Percentiles rank a stretch among this genome's conserved stretches.
phyloP scores from a whole-genome alignment of 169 alveolate species.

The Plasmodium sp. region DNA sequence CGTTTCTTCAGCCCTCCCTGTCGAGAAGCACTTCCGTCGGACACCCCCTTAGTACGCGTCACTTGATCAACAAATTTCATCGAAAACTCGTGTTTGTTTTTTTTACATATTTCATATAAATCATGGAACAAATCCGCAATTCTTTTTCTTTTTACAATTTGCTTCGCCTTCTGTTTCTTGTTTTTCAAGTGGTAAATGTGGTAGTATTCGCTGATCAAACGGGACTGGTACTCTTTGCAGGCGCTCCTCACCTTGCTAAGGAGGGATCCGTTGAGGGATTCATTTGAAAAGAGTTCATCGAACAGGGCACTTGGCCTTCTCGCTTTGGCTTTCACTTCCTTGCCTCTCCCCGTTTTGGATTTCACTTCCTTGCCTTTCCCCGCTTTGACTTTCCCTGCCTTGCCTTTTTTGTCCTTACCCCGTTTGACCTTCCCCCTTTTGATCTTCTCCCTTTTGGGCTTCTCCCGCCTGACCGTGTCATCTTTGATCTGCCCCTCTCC shows the following conservation, averaged over 20 bases:
- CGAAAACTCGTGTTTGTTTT: not conserved
- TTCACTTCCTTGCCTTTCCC: not conserved
- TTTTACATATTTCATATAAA: constrained; percentile 18
- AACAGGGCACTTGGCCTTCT: not conserved
- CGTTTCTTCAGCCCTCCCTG: not conserved
- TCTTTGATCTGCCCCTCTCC: not conserved
- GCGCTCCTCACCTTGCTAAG: not conserved
- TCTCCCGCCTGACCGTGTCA: not conserved
- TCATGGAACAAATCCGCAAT: not conserved
- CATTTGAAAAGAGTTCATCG: not conserved
- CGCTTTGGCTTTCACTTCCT: not conserved
- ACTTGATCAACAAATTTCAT: constrained; percentile 17
- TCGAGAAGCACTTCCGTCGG: not conserved
- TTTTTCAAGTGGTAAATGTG: not conserved
- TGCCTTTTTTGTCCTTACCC: not conserved
- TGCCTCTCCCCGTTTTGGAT: not conserved
- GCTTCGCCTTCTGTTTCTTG: not conserved
- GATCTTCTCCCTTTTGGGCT: not conserved
- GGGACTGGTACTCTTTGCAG: not conserved
- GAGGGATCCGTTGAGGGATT: not conserved
- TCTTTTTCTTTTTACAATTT: constrained; percentile 3
- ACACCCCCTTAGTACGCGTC: not conserved
- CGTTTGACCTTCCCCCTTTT: not conserved
- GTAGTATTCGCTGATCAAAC: constrained; percentile 6
- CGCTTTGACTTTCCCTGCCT: not conserved